phyloP scores from a whole-genome alignment of 176 grass and related monocot species.

The Cenchrus fungigraminus region DNA sequence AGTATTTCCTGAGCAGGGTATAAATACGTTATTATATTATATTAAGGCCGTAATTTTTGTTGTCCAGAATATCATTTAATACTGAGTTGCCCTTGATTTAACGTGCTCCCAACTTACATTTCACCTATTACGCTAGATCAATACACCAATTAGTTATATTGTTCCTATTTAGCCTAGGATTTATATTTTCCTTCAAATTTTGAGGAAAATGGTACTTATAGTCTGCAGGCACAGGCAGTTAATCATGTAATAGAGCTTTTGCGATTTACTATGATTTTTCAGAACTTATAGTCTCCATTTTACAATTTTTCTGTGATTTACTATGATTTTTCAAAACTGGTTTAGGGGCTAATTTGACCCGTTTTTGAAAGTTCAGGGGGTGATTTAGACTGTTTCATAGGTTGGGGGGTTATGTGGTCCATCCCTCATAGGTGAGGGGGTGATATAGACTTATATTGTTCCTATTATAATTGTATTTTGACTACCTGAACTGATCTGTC shows the following conservation, averaged over 20 bases:
- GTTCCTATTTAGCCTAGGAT: background rate
- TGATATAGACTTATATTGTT: too few species aligned
- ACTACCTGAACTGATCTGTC: background rate
- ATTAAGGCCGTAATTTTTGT: background rate
- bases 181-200: background rate
- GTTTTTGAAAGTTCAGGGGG: too few species aligned
- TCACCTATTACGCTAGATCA: background rate
- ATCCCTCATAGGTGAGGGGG: too few species aligned
- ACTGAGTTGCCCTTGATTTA: background rate
- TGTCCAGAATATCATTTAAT: background rate
- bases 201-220: background rate
- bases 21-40: background rate
- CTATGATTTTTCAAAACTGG: too few species aligned
- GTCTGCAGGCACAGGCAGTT: background rate
- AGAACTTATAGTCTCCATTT: too few species aligned
- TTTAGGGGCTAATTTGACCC: too few species aligned
- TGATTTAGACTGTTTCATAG: too few species aligned
- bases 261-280: too few species aligned
- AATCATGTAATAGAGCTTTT: conserved; percentile 5
- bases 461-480: conserved; percentile 11
- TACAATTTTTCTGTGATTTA: too few species aligned
- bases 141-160: background rate
- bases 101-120: conserved; percentile 18
- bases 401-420: too few species aligned
- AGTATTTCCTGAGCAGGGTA: conserved; percentile 94